Percentiles rank a stretch among this genome's conserved stretches.
Conservation (phyloP, 495 filamentous ascomycete genomes). For the Tirmania nivea region DNA sequence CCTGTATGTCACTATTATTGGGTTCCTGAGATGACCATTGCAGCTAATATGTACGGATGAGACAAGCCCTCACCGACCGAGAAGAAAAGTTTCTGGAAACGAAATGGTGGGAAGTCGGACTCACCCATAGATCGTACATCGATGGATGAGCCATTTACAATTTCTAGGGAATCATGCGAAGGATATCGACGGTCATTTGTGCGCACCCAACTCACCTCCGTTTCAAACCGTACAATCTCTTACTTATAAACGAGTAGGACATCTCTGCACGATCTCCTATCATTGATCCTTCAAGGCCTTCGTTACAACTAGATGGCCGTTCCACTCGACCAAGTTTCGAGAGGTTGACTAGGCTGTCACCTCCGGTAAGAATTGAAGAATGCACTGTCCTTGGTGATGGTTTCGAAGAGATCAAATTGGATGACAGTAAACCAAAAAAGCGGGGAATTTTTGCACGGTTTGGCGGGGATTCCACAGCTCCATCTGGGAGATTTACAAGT, state of each 20-base stretch:
- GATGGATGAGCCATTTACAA: constrained; percentile 73
- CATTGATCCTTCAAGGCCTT: constrained; percentile 24
- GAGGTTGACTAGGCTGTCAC: background rate
- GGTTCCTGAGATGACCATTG: background rate
- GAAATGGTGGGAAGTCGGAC: constrained; percentile 41
- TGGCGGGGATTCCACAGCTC: constrained; percentile 25
- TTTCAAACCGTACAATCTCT: background rate
- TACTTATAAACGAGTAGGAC: constrained; percentile 35
- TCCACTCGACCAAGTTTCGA: background rate
- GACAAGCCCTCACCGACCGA: constrained; percentile 71
- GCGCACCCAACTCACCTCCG: constrained; percentile 19
- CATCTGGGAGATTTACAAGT: background rate
- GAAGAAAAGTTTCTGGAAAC: constrained; percentile 65
- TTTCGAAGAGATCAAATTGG: constrained; percentile 82
- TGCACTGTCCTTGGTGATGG: constrained; percentile 31
- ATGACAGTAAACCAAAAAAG: constrained; percentile 46
- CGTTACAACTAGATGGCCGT: background rate
- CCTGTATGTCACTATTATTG: constrained; percentile 36
- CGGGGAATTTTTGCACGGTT: constrained; percentile 72
- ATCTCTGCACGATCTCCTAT: constrained; percentile 73
- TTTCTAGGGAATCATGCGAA: constrained; percentile 94
- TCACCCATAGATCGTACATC: constrained; percentile 45
- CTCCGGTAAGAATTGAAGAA: background rate
- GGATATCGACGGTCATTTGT: constrained; percentile 94
- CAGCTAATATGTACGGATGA: background rate